Percentiles rank a stretch among this genome's conserved stretches.
phyloP scores from a whole-genome alignment of 139 green algal species.

The Pseudopediastrum boryanum region DNA sequence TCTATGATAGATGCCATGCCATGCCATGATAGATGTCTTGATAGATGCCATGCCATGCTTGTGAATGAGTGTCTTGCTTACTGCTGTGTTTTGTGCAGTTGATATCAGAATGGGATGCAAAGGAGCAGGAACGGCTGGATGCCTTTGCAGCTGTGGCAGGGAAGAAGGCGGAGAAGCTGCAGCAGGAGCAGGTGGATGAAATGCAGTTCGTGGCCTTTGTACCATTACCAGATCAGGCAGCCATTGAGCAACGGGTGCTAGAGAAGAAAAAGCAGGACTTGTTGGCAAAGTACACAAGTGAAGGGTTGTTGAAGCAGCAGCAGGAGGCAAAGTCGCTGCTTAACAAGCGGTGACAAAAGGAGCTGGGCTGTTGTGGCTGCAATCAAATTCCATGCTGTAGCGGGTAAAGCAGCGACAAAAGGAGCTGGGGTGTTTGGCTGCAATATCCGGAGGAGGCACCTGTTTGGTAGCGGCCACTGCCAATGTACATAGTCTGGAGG shows the following conservation, averaged over 20 bases:
- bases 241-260: constrained; percentile 92
- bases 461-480: no score
- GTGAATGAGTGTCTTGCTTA: no score
- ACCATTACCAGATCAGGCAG: constrained; percentile 88
- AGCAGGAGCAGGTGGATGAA: constrained; percentile 2
- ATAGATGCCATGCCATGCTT: no score
- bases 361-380: background rate
- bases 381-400: no score
- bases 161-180: background rate
- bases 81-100: constrained; percentile 46
- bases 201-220: constrained; percentile 91
- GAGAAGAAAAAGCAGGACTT: constrained; percentile 94
- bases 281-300: constrained; percentile 84
- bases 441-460: no score
- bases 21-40: no score
- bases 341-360: constrained; percentile 44
- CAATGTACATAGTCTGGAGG: no score
- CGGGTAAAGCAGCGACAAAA: no score
- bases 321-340: constrained; percentile 76
- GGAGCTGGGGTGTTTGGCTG: no score
- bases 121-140: constrained; percentile 66
- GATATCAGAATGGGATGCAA: constrained; percentile 74
- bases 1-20: no score
- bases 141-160: background rate
- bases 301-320: constrained; percentile 75